Evolutionary conservation across 129 eudicot genomes (phyloP), one percentile per base, ranked within the genome.

Genomic region (Erigeron canadensis): DNA sequence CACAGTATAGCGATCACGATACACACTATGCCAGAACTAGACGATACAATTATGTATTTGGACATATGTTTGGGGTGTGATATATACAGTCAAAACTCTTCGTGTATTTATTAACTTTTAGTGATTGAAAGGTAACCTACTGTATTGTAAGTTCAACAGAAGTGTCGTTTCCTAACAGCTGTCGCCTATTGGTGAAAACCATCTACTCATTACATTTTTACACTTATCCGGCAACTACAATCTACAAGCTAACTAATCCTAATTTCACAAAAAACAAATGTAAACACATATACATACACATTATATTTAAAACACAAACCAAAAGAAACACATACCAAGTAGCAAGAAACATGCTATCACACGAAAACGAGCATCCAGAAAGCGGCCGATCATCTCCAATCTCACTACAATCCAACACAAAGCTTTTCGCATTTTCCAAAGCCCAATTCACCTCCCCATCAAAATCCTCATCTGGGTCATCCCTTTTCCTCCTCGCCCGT

Each of bases 361-460:
- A 75, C 6, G 96, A 89, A 74, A 94, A 77, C 11, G 95, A 89
- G 48, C 97, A 94, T 18, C 98, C 98, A 1, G 86, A 88, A 64
- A 94, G 96, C 4, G 98, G 96, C 23, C 98, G 77, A 50, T 86
- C 98, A 82, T 94, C 98, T 11, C 97, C 98, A 57, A 87, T 85
- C 70, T 89, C 58, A 53, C 23, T 53, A 7, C 58, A 53, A 15
- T n/a, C 8, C 16, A n/a, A 53, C 18, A 2, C 23, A 53, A 19
- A 53, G 1, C 10, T 4, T 53, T n/a, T 53, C 8, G 16, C 16
- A n/a, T 6, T 6, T 4, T 43, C 47, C 47, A 43, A 10, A 6
- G 8, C 8, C 47, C 47, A 87, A 79, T 88, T 87, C 21, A 86
- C 55, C 84, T 94, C 98, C 11, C 90, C 95, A 86, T 94, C 98